Base-by-base conservation (phyloP, 2,329 filamentous ascomycete genomes). In the Lachnellula subtilissima region DNA sequence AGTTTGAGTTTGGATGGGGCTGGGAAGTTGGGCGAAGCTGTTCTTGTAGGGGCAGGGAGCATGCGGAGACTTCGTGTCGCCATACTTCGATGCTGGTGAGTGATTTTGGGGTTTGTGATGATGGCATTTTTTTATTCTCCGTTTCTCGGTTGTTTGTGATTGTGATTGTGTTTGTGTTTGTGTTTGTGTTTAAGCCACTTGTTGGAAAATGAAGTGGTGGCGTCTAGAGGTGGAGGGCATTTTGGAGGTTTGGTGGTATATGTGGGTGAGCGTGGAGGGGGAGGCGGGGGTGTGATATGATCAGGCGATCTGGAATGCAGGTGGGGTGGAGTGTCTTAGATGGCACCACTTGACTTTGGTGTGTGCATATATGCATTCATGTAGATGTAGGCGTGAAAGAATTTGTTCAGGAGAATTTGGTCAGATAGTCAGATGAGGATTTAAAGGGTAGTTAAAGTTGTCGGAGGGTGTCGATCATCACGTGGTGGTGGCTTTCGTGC, bases 61-160 rank as follows among this genome's bases (percentile, higher is more conserved):
- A 69, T 22, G 69, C 65, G 37, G 71, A 70, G 48, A 82, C 76
- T 68, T 82, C 79, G 52, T 69, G 69, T 54, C 76, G 75, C 79
- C 79, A 82, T 57, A 76, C 71, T 56, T 76, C 68, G 60, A 82
- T 78, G 66, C 74, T 73, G 50, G 60, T 50, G 28, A 42, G 54
- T 42, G 64, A 56, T 55, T 65, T 69, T 32, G 53, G 55, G 36
- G 74, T 74, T 56, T 66, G 68, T 32, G 54, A 52, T 39, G 53
- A 52, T 43, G 53, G 36, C 43, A 53, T 54, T 23, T 46, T 46
- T 28, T 28, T 28, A 28, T 28, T 28, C 28, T 28, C 28, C 28
- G 28, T 9, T 28, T 28, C 28, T 28, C 2, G 28, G 43, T 25
- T 25, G 17, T 14, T 25, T 25, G n/a, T 48, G 19, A 22, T 36